phyloP scores from a whole-genome alignment of 345 rosid genomes.

The Isatis tinctoria region DNA sequence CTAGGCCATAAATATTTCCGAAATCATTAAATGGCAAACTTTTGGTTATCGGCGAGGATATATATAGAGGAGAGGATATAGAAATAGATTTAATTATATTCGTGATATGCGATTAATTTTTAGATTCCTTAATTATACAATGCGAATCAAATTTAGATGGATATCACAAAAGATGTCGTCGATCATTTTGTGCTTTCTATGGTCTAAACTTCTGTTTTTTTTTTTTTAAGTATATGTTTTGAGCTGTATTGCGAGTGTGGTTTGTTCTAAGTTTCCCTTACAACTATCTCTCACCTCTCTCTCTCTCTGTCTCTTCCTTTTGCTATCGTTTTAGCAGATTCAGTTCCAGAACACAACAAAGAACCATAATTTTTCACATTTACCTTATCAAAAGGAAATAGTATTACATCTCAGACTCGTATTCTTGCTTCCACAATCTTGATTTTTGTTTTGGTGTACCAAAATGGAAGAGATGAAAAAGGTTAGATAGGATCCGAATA shows the following conservation, averaged over 20 bases:
- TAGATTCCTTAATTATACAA: not conserved
- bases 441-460: not conserved
- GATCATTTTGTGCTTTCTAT: not conserved
- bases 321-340: conserved; percentile 5
- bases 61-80: not conserved
- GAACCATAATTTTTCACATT: conserved; percentile 24
- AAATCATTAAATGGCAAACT: not conserved
- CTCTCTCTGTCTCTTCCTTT: conserved; percentile 8
- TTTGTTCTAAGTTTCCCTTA: not conserved
- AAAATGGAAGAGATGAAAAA: conserved; percentile 16
- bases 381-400: not conserved
- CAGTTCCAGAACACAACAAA: not conserved
- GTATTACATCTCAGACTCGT: not conserved
- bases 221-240: not conserved
- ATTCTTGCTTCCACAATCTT: conserved; percentile 7
- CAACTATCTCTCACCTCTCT: not conserved
- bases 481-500: conserved; percentile 23
- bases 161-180: not conserved
- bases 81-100: not conserved
- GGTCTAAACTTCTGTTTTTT: not conserved
- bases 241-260: not conserved
- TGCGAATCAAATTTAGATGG: not conserved
- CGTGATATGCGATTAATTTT: not conserved
- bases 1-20: not conserved
- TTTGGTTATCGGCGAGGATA: too few species aligned